These are phyloP conservation scores for Penicillium sp. DNA, from an alignment of 2,329 filamentous ascomycete genomes.

Conservation along the genomic window DNA sequence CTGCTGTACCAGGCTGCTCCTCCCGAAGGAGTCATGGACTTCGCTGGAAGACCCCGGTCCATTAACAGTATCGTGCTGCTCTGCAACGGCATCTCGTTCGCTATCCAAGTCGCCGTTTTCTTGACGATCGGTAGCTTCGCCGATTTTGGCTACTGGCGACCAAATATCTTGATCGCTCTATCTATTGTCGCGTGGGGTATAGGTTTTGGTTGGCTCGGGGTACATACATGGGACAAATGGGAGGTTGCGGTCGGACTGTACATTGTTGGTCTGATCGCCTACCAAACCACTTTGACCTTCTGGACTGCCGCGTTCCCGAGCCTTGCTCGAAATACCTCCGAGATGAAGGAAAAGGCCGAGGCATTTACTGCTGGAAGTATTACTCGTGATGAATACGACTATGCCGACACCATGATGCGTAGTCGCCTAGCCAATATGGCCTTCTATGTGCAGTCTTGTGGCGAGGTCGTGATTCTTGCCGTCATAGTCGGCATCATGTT, in stretches of 20 bases:
- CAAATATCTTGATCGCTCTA: slow-evolving; percentile 65
- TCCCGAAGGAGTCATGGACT: slow-evolving; percentile 56
- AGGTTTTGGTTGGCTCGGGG: slow-evolving; percentile 70
- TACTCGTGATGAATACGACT: slow-evolving; percentile 63
- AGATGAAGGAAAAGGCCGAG: slow-evolving; percentile 55
- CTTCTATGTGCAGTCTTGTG: slow-evolving; percentile 66
- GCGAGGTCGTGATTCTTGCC: slow-evolving; percentile 68
- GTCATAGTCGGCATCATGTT: slow-evolving; percentile 68
- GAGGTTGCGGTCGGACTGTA: slow-evolving; percentile 64
- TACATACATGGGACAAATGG: slow-evolving; percentile 65
- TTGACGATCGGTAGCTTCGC: slow-evolving; percentile 53
- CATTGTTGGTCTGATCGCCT: slow-evolving; percentile 68
- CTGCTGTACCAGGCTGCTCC: slow-evolving; percentile 65
- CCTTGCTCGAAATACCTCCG: slow-evolving; percentile 58
- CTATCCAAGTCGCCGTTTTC: slow-evolving; percentile 63
- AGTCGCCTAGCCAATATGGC: slow-evolving; percentile 67
- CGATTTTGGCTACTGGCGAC: slow-evolving; percentile 69
- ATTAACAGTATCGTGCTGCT: slow-evolving; percentile 69
- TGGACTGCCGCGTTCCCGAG: slow-evolving; percentile 69
- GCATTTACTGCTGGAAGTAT: slow-evolving; percentile 58
- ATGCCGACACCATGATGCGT: slow-evolving; percentile 64
- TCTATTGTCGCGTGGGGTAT: slow-evolving; percentile 65
- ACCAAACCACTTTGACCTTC: slow-evolving; percentile 70
- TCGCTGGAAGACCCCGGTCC: slow-evolving; percentile 61
- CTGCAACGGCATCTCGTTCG: slow-evolving; percentile 70